Evolutionary conservation across 192 early-diverging fungal genomes (phyloP).

Genomic region (Gryganskiella cystojenkinii): DNA sequence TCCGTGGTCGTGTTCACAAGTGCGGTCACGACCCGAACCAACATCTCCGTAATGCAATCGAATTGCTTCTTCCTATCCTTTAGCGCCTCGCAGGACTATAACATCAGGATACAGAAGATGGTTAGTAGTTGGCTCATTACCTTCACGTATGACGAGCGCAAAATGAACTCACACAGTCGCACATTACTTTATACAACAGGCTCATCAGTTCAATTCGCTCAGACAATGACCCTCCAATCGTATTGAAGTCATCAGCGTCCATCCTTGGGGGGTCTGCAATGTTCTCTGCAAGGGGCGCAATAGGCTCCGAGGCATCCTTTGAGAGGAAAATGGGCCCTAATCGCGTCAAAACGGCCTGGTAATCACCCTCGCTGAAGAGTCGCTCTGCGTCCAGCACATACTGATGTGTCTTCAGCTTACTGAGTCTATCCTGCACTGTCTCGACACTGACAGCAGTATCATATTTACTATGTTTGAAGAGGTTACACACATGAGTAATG

Average conservation of each 20-base stretch:
- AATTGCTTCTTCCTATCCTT: constrained; percentile 42
- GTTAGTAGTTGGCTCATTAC: background rate
- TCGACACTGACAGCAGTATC: constrained; percentile 36
- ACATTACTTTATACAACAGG: constrained; percentile 55
- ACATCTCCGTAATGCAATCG: constrained; percentile 49
- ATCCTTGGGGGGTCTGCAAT: background rate
- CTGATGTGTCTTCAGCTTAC: constrained; percentile 43
- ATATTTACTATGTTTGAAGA: constrained; percentile 39
- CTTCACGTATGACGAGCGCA: background rate
- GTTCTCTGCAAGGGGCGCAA: no score
- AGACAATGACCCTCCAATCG: constrained; percentile 47
- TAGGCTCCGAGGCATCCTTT: background rate
- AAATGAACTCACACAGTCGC: background rate
- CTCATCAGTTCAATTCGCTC: constrained; percentile 48
- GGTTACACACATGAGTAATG: background rate
- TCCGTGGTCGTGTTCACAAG: constrained; percentile 39
- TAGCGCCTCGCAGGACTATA: constrained; percentile 51
- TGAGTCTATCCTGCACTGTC: constrained; percentile 26
- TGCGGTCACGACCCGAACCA: constrained; percentile 37
- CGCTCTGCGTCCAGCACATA: constrained; percentile 47
- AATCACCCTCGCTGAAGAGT: constrained; percentile 48
- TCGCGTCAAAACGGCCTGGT: constrained; percentile 40
- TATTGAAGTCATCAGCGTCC: constrained; percentile 5
- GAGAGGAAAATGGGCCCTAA: constrained; percentile 44
- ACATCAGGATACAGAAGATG: background rate